Evolutionary conservation across 23 red algal genomes (phyloP).

Genomic region (Gracilaria gracilis): DNA sequence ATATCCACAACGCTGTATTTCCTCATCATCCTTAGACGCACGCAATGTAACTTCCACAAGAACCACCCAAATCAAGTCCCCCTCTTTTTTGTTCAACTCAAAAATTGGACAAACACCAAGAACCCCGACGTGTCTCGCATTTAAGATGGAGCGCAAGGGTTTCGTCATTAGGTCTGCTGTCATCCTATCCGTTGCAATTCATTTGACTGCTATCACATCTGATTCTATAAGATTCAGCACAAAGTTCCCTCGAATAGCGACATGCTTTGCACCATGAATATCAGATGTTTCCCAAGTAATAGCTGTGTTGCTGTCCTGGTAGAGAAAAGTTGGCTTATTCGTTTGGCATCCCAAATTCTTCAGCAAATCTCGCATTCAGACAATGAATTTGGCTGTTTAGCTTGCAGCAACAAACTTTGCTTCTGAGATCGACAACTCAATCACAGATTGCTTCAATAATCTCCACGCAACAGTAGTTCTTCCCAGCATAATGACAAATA

Average conservation of each 20-base stretch:
- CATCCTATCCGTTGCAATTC: background rate
- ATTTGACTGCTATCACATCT: background rate
- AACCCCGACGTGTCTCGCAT: too few relatives aligned
- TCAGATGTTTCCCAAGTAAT: slow-evolving; percentile 29
- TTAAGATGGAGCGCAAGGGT: too few relatives aligned
- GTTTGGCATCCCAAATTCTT: background rate
- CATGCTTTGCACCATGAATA: slow-evolving; percentile 22
- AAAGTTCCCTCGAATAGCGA: slow-evolving; percentile 24
- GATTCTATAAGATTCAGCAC: background rate
- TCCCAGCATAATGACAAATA: background rate
- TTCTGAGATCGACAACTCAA: slow-evolving; percentile 31
- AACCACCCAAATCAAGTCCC: too few relatives aligned
- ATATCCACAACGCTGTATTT: too few relatives aligned
- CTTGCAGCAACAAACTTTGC: slow-evolving; percentile 46
- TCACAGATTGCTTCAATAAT: background rate
- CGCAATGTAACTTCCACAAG: too few relatives aligned
- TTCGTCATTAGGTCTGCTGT: slow-evolving; percentile 18
- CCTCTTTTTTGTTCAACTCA: too few relatives aligned
- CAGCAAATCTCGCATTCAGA: slow-evolving; percentile 26
- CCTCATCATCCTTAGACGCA: too few relatives aligned
- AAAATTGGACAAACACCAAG: too few relatives aligned
- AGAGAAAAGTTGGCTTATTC: too few relatives aligned
- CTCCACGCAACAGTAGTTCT: slow-evolving; percentile 3
- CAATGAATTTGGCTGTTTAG: background rate
- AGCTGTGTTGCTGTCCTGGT: slow-evolving; percentile 3